Evolutionary conservation across 768 basidiomycete species (phyloP).

Genomic region (Chalciporus sphaerocephalus): DNA sequence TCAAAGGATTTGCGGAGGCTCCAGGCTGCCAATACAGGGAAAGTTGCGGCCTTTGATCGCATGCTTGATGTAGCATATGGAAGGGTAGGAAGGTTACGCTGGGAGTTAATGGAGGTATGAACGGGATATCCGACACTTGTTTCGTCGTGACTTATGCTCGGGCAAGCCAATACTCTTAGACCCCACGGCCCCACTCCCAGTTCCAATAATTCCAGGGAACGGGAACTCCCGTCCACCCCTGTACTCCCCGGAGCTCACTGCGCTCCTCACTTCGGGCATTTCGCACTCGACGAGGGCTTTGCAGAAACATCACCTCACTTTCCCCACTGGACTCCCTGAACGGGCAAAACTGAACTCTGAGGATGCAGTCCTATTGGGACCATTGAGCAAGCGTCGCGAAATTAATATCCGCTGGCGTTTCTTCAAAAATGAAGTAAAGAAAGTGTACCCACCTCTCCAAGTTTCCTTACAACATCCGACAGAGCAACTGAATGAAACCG

Average conservation of each 20-base stretch:
- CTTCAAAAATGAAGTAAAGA: constrained; percentile 51
- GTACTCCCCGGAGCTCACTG: constrained; percentile 57
- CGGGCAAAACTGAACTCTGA: constrained; percentile 54
- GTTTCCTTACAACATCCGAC: constrained; percentile 28
- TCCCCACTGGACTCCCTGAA: constrained; percentile 54
- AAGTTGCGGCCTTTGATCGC: constrained; percentile 47
- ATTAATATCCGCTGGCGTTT: constrained; percentile 69
- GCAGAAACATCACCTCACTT: constrained; percentile 34
- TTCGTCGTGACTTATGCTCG: constrained; percentile 8
- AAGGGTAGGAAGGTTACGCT: constrained; percentile 63
- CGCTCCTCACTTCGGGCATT: constrained; percentile 53
- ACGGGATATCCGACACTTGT: background rate
- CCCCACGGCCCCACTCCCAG: constrained; percentile 37
- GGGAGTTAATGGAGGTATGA: constrained; percentile 62
- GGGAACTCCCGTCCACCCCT: constrained; percentile 58
- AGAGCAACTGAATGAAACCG: constrained; percentile 1
- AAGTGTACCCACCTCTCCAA: constrained; percentile 58
- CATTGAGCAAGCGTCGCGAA: constrained; percentile 68
- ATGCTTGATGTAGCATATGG: constrained; percentile 73
- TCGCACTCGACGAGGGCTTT: constrained; percentile 48
- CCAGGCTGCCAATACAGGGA: constrained; percentile 49
- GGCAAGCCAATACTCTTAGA: constrained; percentile 54
- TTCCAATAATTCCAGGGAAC: constrained; percentile 47
- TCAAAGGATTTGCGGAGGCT: constrained; percentile 50
- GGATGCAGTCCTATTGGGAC: constrained; percentile 57